Evolutionary conservation across 2,329 filamentous ascomycete species (phyloP).

Genomic region (Magnaporthales sp.): DNA sequence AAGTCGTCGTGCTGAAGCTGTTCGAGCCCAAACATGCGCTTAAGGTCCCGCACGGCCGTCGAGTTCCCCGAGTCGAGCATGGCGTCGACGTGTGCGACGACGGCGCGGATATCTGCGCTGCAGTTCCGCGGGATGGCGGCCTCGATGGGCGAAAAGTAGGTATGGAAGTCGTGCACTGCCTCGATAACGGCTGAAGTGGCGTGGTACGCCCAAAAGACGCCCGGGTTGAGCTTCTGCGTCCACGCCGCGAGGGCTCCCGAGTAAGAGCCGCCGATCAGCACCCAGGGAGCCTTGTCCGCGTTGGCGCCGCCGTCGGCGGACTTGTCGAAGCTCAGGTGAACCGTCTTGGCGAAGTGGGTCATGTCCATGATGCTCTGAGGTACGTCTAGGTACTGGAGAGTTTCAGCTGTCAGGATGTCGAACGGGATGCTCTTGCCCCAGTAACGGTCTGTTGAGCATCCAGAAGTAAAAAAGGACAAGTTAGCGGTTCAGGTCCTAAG

Average conservation of each 20-base stretch:
- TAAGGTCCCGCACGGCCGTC: slow-evolving; percentile 33
- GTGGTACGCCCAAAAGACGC: slow-evolving; percentile 53
- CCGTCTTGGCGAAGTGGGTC: slow-evolving; percentile 31
- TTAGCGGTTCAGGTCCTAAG: neutral
- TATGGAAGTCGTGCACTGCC: slow-evolving; percentile 47
- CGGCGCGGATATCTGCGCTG: slow-evolving; percentile 39
- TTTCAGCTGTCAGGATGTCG: slow-evolving; percentile 23
- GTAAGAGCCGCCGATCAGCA: slow-evolving; percentile 47
- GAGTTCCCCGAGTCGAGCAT: slow-evolving; percentile 31
- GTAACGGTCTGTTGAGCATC: slow-evolving; percentile 23
- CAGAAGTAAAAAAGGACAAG: neutral
- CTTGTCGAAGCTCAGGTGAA: slow-evolving; percentile 39
- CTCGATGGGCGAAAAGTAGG: slow-evolving; percentile 48
- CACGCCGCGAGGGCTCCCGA: slow-evolving; percentile 46
- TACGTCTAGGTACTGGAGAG: slow-evolving; percentile 29
- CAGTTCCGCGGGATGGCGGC: slow-evolving; percentile 51
- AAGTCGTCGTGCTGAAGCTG: slow-evolving; percentile 44
- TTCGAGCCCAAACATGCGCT: slow-evolving; percentile 41
- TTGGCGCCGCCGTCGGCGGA: slow-evolving; percentile 26
- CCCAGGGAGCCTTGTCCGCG: slow-evolving; percentile 44
- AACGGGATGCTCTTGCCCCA: slow-evolving; percentile 30
- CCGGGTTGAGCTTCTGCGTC: slow-evolving; percentile 41
- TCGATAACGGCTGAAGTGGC: slow-evolving; percentile 46
- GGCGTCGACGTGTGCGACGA: slow-evolving; percentile 46
- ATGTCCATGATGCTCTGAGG: slow-evolving; percentile 31